Evolutionary conservation across 768 basidiomycete genomes (phyloP), one percentile per base, ranked within the genome.

Genomic region (Mycena albidolilacea): DNA sequence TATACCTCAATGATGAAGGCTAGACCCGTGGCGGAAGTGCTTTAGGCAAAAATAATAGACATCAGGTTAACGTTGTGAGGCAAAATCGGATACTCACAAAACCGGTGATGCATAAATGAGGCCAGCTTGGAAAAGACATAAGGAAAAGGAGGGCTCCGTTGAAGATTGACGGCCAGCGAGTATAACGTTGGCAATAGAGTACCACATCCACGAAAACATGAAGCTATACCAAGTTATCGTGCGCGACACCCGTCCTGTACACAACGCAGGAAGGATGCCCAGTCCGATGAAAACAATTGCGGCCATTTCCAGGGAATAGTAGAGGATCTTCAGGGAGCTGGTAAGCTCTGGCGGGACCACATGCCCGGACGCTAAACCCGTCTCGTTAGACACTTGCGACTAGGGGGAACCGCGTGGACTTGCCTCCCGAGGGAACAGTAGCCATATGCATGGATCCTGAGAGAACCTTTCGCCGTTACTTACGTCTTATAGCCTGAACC

Each of bases 171-270:
- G 50, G n/a, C 72, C 67, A 46, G 67, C 67, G 48, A 69, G 52
- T 41, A 73, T 39, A 14, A 69, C 41, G 37, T 57, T 64, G 3
- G 72, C 21, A 5, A 62, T 41, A 30, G 70, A 59, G 41, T 66
- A 68, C 41, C 67, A 58, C 60, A 73, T 64, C 72, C 67, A 72
- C 48, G 71, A 67, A 41, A 63, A 43, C 58, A 73, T 69, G 67
- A 73, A 72, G 30, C 35, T 58, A 35, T 68, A 73, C 67, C 72
- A 73, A 50, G 67, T 69, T 43, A 19, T n/a, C 17, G 64, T 63
- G 21, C 66, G 66, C 11, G 67, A 57, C 43, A 69, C 70, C 8
- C 64, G 64, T 11, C 54, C 50, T 3, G 64, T 67, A 21, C 66
- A 44, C 14, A 71, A 50, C 15, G 55, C 70, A 15, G 70, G 57